These are phyloP conservation scores for Fusarium nisikadoi DNA, from an alignment of 2,329 filamentous ascomycete species.

Conservation along the genomic window DNA sequence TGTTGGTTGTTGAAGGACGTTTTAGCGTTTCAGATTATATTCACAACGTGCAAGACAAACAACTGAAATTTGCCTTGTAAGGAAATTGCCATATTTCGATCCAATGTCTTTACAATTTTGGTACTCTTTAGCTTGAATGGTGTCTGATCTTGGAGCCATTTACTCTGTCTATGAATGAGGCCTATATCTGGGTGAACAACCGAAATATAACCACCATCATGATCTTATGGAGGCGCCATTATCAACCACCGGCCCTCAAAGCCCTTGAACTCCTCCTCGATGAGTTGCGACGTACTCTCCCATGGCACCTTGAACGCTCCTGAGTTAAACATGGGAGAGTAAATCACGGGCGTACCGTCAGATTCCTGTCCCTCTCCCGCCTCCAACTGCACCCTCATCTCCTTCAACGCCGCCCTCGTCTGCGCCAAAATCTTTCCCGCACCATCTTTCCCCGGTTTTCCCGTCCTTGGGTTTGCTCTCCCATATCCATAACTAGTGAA, in stretches of 20 bases:
- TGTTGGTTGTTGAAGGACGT: neutral
- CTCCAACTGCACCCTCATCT: constrained; percentile 20
- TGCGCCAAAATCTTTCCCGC: constrained; percentile 24
- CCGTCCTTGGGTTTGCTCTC: constrained; percentile 9
- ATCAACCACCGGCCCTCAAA: constrained; percentile 32
- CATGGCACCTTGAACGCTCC: constrained; percentile 33
- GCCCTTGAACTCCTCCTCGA: constrained; percentile 23
- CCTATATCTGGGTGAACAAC: too few species aligned
- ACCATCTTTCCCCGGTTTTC: constrained; percentile 32
- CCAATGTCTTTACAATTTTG: accelerated
- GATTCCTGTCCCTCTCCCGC: accelerated
- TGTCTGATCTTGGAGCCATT: accelerated
- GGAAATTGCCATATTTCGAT: neutral
- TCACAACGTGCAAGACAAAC: accelerated
- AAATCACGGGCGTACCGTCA: neutral
- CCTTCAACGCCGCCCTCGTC: constrained; percentile 21
- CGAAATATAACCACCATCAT: neutral
- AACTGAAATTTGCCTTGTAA: accelerated
- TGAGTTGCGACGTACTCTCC: constrained; percentile 17
- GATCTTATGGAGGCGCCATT: constrained; percentile 28
- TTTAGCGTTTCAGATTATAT: accelerated
- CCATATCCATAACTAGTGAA: constrained; percentile 39
- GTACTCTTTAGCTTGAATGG: accelerated
- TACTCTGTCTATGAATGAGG: neutral
- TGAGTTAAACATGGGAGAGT: constrained; percentile 39